Percentiles rank a stretch among this genome's conserved stretches.
Evolutionary conservation across 345 rosid genomes (phyloP).

Genomic region (Corchorus capsularis): DNA sequence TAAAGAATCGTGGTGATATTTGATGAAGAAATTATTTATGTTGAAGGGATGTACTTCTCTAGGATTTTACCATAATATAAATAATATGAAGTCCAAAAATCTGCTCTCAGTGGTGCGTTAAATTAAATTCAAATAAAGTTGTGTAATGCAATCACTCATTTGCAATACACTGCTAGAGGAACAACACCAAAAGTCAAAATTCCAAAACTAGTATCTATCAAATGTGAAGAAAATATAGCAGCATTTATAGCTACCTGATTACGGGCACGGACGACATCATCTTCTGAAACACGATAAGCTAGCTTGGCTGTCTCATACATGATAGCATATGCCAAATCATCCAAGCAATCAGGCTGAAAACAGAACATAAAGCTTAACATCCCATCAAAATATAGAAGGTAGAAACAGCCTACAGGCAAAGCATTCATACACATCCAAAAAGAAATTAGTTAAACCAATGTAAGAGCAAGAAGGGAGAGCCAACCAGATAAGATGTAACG

Average conservation of each 20-base stretch:
- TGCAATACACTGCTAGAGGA: neutral
- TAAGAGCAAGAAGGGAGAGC: neutral
- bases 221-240: constrained; percentile 6
- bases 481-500: neutral
- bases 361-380: constrained; percentile 8
- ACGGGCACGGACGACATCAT: constrained; percentile 91
- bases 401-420: constrained; percentile 2
- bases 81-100: neutral
- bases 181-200: neutral
- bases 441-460: neutral
- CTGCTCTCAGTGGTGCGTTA: neutral
- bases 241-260: constrained; percentile 68
- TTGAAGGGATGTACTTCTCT: neutral
- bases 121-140: neutral
- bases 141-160: too few relatives aligned
- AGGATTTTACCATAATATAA: neutral
- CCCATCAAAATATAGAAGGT: neutral
- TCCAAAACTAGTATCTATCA: neutral
- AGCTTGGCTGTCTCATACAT: constrained; percentile 88
- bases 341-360: constrained; percentile 76
- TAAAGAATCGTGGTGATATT: neutral
- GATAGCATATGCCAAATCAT: constrained; percentile 93
- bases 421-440: neutral
- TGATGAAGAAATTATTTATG: neutral
- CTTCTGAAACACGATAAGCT: constrained; percentile 89